Base-by-base conservation (phyloP, 306 rosid genomes). In the Quercus gilva region DNA sequence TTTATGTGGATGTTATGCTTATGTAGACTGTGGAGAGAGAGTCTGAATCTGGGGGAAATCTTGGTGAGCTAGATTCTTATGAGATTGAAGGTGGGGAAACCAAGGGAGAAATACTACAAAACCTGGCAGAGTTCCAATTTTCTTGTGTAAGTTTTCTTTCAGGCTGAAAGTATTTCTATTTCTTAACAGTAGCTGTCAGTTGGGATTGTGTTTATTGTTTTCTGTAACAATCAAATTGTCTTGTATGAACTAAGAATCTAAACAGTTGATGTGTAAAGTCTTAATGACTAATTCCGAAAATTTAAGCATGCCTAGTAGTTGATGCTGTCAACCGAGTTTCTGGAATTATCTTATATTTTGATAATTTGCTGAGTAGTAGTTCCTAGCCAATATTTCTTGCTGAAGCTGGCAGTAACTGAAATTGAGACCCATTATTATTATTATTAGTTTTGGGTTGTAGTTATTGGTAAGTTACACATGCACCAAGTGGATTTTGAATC, bases 11-110 rank as follows among this genome's bases (percentile, higher is more conserved):
- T 78, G 13, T 18, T 5, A 64, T 78, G 71, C 79, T 80, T 23
- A 15, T 76, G 55, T 67, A 95, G 99, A 60, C 86, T 83, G 91
- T 91, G 55, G 98, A 95, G 90, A 91, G 82, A 74, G 99, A 95
- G 84, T 55, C 93, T 76, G 99, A 93, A 86, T 58, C 96, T 69
- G 97, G 99, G 43, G 99, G 99, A 57, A 86, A 45, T 67, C 90
- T 95, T 76, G 94, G 97, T 21, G 99, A 91, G 17, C 81, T 95
- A 76, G 99, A 95, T 74, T 83, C 89, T 6, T 95, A 95, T 79
- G 99, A 95, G 91, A 84, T 95, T 82, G 99, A 95, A 90, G 98
- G 98, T 74, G 99, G 98, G 10, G 99, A 95, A 74, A 88, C 99
- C 26, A 95, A 95, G 86, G 84, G 94, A 59, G 99, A 93, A 84